Percentiles rank a stretch among this genome's conserved stretches.
phyloP scores from a whole-genome alignment of 352 stramenopile genomes.

The Pythium utonaiense region DNA sequence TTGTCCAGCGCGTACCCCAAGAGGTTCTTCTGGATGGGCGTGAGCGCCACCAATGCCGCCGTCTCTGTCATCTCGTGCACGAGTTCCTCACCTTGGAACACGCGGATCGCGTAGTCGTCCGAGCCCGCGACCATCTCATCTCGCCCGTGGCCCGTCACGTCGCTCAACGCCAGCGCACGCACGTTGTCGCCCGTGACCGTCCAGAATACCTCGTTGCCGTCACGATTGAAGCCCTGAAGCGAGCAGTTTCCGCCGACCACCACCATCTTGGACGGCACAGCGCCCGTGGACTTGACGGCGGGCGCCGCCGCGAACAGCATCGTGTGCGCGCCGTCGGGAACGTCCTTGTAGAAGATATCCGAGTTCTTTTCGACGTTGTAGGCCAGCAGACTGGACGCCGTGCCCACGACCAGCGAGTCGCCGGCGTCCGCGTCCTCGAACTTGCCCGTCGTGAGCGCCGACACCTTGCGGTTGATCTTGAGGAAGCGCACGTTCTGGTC shows the following conservation, averaged over 20 bases:
- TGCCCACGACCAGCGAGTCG: constrained; percentile 88
- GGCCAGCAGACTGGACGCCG: constrained; percentile 84
- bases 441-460: constrained; percentile 68
- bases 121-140: constrained; percentile 86
- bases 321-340: constrained; percentile 82
- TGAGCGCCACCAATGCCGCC: constrained; percentile 65
- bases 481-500: constrained; percentile 78
- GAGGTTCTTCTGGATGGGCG: constrained; percentile 60
- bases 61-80: constrained; percentile 89
- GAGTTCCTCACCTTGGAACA: constrained; percentile 88
- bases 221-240: constrained; percentile 81
- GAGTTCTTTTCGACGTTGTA: constrained; percentile 94
- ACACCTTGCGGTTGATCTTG: constrained; percentile 91
- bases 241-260: constrained; percentile 92
- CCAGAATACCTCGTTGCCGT: constrained; percentile 87
- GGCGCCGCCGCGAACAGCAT: constrained; percentile 70
- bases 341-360: constrained; percentile 92
- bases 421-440: constrained; percentile 51
- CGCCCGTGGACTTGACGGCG: constrained; percentile 28
- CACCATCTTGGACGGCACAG: constrained; percentile 56
- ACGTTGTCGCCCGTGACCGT: constrained; percentile 92
- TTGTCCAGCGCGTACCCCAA: constrained; percentile 90
- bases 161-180: constrained; percentile 67
- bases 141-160: constrained; percentile 64
- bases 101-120: constrained; percentile 90